A percentile compares a stretch with the other conserved stretches of the same genome.
These are phyloP conservation scores for Hypoxylon sp. DNA, from an alignment of 2,329 filamentous ascomycete genomes.

Conservation along the genomic window DNA sequence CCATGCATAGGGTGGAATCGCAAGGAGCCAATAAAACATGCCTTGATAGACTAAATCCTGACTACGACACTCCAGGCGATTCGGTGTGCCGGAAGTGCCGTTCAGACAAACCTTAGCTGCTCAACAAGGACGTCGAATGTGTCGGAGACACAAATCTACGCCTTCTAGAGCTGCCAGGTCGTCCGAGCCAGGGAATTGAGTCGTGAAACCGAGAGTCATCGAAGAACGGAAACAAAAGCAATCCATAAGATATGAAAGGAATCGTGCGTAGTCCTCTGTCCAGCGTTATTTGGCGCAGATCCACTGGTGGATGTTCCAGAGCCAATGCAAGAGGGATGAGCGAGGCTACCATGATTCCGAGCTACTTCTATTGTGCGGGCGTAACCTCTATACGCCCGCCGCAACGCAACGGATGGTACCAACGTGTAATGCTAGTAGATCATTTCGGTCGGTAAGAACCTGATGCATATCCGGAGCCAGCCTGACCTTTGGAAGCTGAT, in stretches of 20 bases:
- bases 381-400: conserved; percentile 46
- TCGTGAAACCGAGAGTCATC: conserved; percentile 56
- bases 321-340: conserved; percentile 43
- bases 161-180: conserved; percentile 44
- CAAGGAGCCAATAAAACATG: conserved; percentile 17
- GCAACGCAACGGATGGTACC: conserved; percentile 47
- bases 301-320: conserved; percentile 42
- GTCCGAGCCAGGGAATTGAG: conserved; percentile 57
- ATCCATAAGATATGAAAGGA: conserved; percentile 56
- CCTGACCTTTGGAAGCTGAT: conserved; percentile 80
- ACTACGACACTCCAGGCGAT: conserved; percentile 50
- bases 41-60: conserved; percentile 46
- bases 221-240: conserved; percentile 58
- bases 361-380: conserved; percentile 45
- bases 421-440: conserved; percentile 51
- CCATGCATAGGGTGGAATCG: conserved; percentile 11
- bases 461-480: conserved; percentile 60
- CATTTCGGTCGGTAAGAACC: conserved; percentile 62
- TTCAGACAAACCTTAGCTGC: conserved; percentile 53
- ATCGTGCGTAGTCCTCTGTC: conserved; percentile 47
- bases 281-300: conserved; percentile 45
- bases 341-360: conserved; percentile 47
- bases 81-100: conserved; percentile 59
- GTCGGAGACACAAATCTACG: conserved; percentile 42
- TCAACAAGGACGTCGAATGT: conserved; percentile 38